Evolutionary conservation across 2,329 filamentous ascomycete genomes (phyloP).

Genomic region (Alternaria panax): DNA sequence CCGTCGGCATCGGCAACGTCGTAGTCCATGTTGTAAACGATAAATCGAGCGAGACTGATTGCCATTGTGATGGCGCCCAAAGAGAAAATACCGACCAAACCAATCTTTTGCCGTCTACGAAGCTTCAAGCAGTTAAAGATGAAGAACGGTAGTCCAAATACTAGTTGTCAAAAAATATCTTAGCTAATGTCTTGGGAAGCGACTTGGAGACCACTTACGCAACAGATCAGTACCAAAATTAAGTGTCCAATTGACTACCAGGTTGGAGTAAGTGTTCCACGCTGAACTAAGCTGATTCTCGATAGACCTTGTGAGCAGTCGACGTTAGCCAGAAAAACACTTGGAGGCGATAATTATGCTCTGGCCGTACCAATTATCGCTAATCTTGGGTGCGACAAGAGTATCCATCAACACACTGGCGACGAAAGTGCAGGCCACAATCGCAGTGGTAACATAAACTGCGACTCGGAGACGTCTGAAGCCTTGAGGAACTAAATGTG

Average conservation of each 20-base stretch:
- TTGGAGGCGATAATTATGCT: neutral
- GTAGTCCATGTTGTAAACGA: constrained; percentile 29
- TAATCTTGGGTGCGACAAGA: constrained; percentile 16
- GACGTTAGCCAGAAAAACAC: neutral
- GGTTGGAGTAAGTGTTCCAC: constrained; percentile 26
- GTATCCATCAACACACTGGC: constrained; percentile 28
- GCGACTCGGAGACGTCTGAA: constrained; percentile 28
- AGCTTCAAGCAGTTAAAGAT: constrained; percentile 32
- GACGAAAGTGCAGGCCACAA: constrained; percentile 15
- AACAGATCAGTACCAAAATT: constrained; percentile 31
- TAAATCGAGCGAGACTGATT: constrained; percentile 32
- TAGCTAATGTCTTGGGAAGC: neutral
- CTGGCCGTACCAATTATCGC: constrained; percentile 28
- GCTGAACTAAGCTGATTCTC: constrained; percentile 29
- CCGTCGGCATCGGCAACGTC: constrained; percentile 27
- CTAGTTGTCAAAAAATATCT: constrained; percentile 1
- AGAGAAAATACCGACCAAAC: constrained; percentile 31
- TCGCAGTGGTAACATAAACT: constrained; percentile 19
- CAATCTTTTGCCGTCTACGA: constrained; percentile 32
- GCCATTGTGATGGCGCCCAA: constrained; percentile 29
- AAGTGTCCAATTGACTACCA: constrained; percentile 25
- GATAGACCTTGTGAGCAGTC: constrained; percentile 10
- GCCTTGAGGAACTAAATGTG: constrained; percentile 27
- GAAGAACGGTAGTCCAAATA: constrained; percentile 34
- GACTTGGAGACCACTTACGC: constrained; percentile 8